A percentile compares a stretch with the other conserved stretches of the same genome.
Evolutionary conservation across 2,329 filamentous ascomycete species (phyloP).

Genomic region (Fusarium setosum): DNA sequence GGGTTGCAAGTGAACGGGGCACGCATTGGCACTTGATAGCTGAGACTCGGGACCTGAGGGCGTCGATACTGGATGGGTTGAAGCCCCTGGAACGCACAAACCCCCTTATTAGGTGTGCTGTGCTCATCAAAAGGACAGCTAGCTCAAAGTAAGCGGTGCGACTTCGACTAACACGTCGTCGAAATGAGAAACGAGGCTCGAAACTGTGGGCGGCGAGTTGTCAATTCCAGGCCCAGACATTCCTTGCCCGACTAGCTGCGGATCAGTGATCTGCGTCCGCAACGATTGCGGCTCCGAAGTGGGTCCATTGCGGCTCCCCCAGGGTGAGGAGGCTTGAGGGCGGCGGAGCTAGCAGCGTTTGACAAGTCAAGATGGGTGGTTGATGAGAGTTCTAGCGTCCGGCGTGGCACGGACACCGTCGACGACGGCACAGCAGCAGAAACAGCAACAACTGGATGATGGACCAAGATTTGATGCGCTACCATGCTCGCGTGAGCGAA

Average conservation of each 20-base stretch:
- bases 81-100: slow-evolving; percentile 21
- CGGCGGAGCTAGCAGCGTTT: slow-evolving; percentile 22
- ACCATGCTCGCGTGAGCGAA: slow-evolving; percentile 30
- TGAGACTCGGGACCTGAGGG: slow-evolving; percentile 1
- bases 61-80: slow-evolving; percentile 16
- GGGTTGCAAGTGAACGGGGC: not conserved
- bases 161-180: slow-evolving; percentile 10
- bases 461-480: slow-evolving; percentile 15
- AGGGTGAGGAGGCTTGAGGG: slow-evolving; percentile 20
- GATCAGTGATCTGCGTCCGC: slow-evolving; percentile 44
- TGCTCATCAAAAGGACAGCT: slow-evolving; percentile 7
- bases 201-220: slow-evolving; percentile 24
- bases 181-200: slow-evolving; percentile 28
- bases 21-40: slow-evolving; percentile 6
- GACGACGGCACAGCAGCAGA: no score
- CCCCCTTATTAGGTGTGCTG: slow-evolving; percentile 3
- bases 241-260: slow-evolving; percentile 37
- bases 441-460: not conserved
- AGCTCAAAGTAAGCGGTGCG: slow-evolving; percentile 2
- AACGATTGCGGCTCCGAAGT: slow-evolving; percentile 44
- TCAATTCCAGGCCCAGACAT: slow-evolving; percentile 31
- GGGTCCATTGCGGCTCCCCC: slow-evolving; percentile 43
- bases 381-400: not conserved
- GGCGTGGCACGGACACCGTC: slow-evolving; percentile 33
- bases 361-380: slow-evolving; percentile 18